Percentiles rank a stretch among this genome's conserved stretches.
Conservation (phyloP, 179 eudicot genomes). For the Corrigiola litoralis region DNA sequence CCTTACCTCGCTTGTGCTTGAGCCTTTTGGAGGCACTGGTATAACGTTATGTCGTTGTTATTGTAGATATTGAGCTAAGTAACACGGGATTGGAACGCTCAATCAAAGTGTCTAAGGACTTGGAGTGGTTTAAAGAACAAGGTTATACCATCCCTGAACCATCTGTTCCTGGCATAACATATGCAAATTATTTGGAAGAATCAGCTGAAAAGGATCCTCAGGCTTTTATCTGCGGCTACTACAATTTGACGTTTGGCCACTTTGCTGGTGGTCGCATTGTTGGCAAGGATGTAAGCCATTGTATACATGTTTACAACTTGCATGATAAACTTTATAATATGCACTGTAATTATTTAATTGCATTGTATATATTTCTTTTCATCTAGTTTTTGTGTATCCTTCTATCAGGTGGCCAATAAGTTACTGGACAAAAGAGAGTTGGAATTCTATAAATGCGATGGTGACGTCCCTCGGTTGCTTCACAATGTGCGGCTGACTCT, state of each 20-base stretch:
- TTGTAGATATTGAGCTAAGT: slow-evolving; percentile 78
- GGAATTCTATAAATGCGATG: slow-evolving; percentile 93
- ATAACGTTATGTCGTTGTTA: no score
- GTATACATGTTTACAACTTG: not conserved
- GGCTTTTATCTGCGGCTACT: slow-evolving; percentile 89
- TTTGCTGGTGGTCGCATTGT: slow-evolving; percentile 95
- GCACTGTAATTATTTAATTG: not conserved
- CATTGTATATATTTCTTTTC: not conserved
- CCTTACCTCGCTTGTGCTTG: no score
- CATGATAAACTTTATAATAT: no score
- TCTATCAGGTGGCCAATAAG: slow-evolving; percentile 63
- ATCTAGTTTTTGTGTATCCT: no score
- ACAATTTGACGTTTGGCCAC: slow-evolving; percentile 82
- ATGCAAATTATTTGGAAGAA: slow-evolving; percentile 56
- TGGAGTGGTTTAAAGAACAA: slow-evolving; percentile 90
- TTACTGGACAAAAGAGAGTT: slow-evolving; percentile 62
- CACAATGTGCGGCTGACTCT: slow-evolving; percentile 81
- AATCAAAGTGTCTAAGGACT: slow-evolving; percentile 52
- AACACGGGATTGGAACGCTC: slow-evolving; percentile 90
- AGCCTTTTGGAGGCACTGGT: no score
- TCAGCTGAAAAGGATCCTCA: slow-evolving; percentile 77
- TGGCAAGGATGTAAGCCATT: slow-evolving; percentile 61
- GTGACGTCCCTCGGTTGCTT: slow-evolving; percentile 65
- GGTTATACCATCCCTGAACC: slow-evolving; percentile 82
- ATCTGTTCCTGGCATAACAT: slow-evolving; percentile 64